Evolutionary conservation across 352 stramenopile genomes (phyloP).

Genomic region (Globisporangium mamillatum): DNA sequence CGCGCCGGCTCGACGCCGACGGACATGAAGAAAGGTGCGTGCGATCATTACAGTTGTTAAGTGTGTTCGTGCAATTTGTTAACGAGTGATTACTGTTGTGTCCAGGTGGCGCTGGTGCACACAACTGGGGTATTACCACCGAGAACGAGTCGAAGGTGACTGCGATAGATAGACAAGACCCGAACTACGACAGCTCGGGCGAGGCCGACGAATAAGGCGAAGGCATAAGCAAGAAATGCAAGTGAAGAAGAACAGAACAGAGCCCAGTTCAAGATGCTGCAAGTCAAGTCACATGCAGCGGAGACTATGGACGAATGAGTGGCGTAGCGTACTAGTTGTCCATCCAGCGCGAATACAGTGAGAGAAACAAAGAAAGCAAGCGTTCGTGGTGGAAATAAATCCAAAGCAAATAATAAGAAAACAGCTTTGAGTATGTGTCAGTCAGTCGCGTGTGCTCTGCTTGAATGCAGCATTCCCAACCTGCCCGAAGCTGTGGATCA

Average conservation of each 20-base stretch:
- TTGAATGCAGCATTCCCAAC: not conserved
- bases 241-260: not conserved
- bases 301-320: not conserved
- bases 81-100: not conserved
- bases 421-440: not conserved
- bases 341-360: not conserved
- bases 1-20: slow-evolving; percentile 19
- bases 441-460: not conserved
- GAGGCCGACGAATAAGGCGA: slow-evolving; percentile 23
- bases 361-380: not conserved
- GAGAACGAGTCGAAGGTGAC: slow-evolving; percentile 34
- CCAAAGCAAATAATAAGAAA: not conserved
- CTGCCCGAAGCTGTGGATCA: too few species aligned
- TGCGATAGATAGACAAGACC: slow-evolving; percentile 66
- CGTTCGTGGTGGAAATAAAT: not conserved
- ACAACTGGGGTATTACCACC: slow-evolving; percentile 75
- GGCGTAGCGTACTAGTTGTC: not conserved
- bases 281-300: not conserved
- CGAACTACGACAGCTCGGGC: slow-evolving; percentile 77
- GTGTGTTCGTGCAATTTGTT: not conserved
- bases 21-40: slow-evolving; percentile 15
- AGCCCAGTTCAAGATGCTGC: not conserved
- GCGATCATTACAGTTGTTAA: not conserved
- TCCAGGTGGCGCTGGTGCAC: slow-evolving; percentile 69
- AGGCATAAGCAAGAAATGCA: not conserved